A percentile compares a stretch with the other conserved stretches of the same genome.
phyloP scores from a whole-genome alignment of 1,139 yeast species.

The Kodamaea sp. region DNA sequence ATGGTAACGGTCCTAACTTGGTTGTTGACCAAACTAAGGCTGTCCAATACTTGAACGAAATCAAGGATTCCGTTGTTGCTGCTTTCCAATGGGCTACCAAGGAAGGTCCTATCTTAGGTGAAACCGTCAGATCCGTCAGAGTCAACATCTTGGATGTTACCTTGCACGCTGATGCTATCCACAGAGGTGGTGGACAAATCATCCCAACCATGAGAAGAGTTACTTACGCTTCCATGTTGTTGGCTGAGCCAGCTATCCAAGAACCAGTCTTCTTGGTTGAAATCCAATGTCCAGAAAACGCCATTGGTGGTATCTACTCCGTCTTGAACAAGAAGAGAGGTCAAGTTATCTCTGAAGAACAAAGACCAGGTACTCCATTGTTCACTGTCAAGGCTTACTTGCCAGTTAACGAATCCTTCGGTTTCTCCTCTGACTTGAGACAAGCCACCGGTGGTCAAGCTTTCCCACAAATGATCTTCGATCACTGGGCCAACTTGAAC shows the following conservation, averaged over 20 bases:
- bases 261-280: conserved; percentile 99
- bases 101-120: conserved; percentile 99
- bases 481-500: conserved; percentile 90
- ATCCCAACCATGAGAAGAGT: conserved; percentile 99
- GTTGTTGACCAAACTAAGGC: conserved; percentile 99
- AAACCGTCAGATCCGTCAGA: conserved; percentile 93
- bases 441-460: conserved; percentile 99
- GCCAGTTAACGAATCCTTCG: conserved; percentile 99
- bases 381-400: conserved; percentile 99
- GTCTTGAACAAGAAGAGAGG: conserved; percentile 99
- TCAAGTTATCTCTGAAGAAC: conserved; percentile 98
- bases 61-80: conserved; percentile 99
- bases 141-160: conserved; percentile 99
- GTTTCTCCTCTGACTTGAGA: conserved; percentile 99
- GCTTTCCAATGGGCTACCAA: conserved; percentile 99
- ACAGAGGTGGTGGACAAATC: conserved; percentile 99
- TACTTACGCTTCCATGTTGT: conserved; percentile 95
- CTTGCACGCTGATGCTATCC: conserved; percentile 99
- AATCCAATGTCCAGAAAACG: conserved; percentile 99
- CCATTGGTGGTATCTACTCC: conserved; percentile 99
- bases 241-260: conserved; percentile 98
- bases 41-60: conserved; percentile 97
- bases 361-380: conserved; percentile 99
- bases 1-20: conserved; percentile 97
- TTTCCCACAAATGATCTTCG: conserved; percentile 99